phyloP scores from a whole-genome alignment of 192 early-diverging fungal genomes.

The Gaertneriomyces semiglobifer region DNA sequence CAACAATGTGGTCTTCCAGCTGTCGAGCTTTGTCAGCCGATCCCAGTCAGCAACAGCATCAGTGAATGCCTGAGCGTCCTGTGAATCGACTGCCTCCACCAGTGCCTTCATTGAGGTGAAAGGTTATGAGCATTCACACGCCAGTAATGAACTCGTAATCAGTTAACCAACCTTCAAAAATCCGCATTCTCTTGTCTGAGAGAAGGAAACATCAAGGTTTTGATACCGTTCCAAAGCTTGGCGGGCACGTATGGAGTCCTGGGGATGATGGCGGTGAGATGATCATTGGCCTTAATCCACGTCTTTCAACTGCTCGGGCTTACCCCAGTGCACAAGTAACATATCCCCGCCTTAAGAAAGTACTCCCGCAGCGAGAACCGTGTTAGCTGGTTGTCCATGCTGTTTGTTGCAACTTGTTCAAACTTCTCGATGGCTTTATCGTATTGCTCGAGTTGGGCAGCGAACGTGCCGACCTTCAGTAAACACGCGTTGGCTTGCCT shows the following conservation, averaged over 20 bases:
- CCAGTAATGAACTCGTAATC: neutral
- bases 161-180: constrained; percentile 50
- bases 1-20: constrained; percentile 93
- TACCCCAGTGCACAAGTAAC: constrained; percentile 77
- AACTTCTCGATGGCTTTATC: constrained; percentile 86
- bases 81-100: constrained; percentile 67
- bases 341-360: constrained; percentile 93
- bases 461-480: constrained; percentile 88
- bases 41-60: constrained; percentile 80
- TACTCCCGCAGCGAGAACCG: constrained; percentile 97
- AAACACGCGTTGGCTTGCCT: constrained; percentile 85
- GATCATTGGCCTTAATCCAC: no score
- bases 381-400: constrained; percentile 84
- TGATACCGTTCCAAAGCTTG: constrained; percentile 80
- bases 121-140: neutral
- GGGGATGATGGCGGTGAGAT: neutral
- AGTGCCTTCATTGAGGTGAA: constrained; percentile 54
- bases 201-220: constrained; percentile 85
- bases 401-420: constrained; percentile 78
- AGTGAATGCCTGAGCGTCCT: constrained; percentile 82
- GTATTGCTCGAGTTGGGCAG: constrained; percentile 84
- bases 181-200: constrained; percentile 76
- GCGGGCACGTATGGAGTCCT: constrained; percentile 75
- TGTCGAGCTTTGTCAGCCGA: constrained; percentile 84
- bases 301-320: neutral